Base-by-base conservation (phyloP, 305 asterid genomes). In the Lippia alba region DNA sequence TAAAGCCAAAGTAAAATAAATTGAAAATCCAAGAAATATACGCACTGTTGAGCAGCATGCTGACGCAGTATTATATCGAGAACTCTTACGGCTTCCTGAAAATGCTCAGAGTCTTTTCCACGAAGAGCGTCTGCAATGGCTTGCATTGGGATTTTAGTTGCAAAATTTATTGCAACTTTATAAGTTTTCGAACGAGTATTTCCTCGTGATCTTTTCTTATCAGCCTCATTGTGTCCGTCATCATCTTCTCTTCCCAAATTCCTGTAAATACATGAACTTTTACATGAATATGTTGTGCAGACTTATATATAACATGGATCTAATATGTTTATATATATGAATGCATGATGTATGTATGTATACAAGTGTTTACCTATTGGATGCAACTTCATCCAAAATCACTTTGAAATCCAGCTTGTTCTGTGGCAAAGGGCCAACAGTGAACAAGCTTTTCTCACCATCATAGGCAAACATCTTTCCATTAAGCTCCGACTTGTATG, bases 71-170 rank as follows among this genome's bases (percentile, higher is more conserved):
- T 73, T 49, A 83, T 78, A 70, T 89, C 92, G 0, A 89, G 73
- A 14, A 89, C 94, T 76, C 94, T 77, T 30, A 87, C 88, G 18
- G 96, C 87, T 55, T 88, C 94, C 67, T 88, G 96, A 48, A 82
- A 91, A n/a, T 85, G 83, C 59, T 84, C 94, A 12, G 88, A 78
- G 6, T 89, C 91, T 49, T 72, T 78, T 3, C 96, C 97, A 0
- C 69, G 73, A 0, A 87, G 76, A 2, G 87, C 89, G 73, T 78
- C 71, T 0, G 78, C 82, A 55, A 91, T 89, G 12, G 96, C 84
- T 48, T 76, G 83, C 74, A 81, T 66, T 5, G 97, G 91, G 19
- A 91, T 83, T 69, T 79, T 87, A 0, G 94, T 72, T 53, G 97
- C 97, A 74, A 73, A 88, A 64, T 83, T 88, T 18, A 91, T 76